Evolutionary conservation across 2,329 filamentous ascomycete species (phyloP), one percentile per base, ranked within the genome.

Genomic region (Pezicula neosporulosa): DNA sequence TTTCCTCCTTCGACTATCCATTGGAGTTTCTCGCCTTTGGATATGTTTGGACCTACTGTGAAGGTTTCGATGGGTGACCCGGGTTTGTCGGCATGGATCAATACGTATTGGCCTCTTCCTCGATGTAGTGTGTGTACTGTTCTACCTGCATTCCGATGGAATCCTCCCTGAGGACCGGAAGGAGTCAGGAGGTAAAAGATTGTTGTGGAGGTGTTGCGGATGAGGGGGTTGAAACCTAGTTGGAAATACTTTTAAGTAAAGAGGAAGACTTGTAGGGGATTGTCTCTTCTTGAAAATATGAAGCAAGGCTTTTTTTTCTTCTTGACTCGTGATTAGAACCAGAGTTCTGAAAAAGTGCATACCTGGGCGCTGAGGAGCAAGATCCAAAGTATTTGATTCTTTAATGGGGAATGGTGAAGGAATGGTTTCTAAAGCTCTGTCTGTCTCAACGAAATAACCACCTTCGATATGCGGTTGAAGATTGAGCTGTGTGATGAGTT

Each of bases 1-100:
- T 82, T 81, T 4, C 81, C 83, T 0, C 85, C 84, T 48, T 86
- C 82, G 7, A 89, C 84, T 53, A 86, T 72, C 85, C 85, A 89
- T 64, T 87, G 82, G 61, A 85, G 56, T 63, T 64, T 77, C 71
- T 89, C 85, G 1, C 83, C 85, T 0, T 62, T 66, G 4, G 69
- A 71, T 5, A 87, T 68, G 62, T 85, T 70, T 12, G 71, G 72
- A 0, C 84, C 85, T 1, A 88, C 85, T 3, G 83, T 66, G 58
- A 86, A 88, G 6, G 73, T 78, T 68, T 88, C 84, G n/a, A 87
- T 66, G 15, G 74, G 68, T 42, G 77, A 77, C 54, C 60, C 58
- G 30, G 44, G 65, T 64, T 79, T 75, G 59, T 80, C 75, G 8
- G 76, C 76, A 56, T 87, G 81, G 30, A 89, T 77, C 1, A 87